phyloP scores from a whole-genome alignment of 169 alveolate species.

The Cryptosporidium tyzzeri region DNA sequence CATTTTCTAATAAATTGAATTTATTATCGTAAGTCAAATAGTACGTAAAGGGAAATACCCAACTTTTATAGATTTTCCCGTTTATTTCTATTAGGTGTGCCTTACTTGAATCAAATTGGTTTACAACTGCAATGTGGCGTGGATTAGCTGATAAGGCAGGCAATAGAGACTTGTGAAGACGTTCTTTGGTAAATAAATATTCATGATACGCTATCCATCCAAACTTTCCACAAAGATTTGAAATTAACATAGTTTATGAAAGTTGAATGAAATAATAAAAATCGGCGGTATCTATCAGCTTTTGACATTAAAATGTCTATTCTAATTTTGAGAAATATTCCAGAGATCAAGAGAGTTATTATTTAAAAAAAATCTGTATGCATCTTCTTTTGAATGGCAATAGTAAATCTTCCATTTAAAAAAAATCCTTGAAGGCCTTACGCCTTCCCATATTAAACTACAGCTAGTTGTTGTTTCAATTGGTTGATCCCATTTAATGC shows the following conservation, averaged over 20 bases:
- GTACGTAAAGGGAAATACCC: constrained; percentile 53
- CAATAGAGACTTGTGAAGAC: background rate
- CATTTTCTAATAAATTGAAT: background rate
- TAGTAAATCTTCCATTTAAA: constrained; percentile 45
- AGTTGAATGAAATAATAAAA: background rate
- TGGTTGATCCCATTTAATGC: constrained; percentile 85
- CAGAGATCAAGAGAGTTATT: constrained; percentile 64
- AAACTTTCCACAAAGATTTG: constrained; percentile 44
- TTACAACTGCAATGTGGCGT: constrained; percentile 58
- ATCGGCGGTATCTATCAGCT: background rate
- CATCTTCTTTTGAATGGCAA: constrained; percentile 61
- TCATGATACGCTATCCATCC: constrained; percentile 69
- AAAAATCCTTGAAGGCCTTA: constrained; percentile 16
- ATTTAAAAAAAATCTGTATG: constrained; percentile 43
- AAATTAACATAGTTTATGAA: background rate
- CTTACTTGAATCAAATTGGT: background rate
- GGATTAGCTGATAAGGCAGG: constrained; percentile 36
- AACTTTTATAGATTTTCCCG: constrained; percentile 20
- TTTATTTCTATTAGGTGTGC: constrained; percentile 2
- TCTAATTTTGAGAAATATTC: constrained; percentile 30
- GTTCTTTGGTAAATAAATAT: constrained; percentile 17
- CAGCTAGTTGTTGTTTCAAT: constrained; percentile 3
- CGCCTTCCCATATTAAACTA: constrained; percentile 65
- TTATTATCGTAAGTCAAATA: background rate
- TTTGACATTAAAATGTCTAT: background rate